Conservation (phyloP, 345 rosid genomes). For the Cochlearia excelsa region DNA sequence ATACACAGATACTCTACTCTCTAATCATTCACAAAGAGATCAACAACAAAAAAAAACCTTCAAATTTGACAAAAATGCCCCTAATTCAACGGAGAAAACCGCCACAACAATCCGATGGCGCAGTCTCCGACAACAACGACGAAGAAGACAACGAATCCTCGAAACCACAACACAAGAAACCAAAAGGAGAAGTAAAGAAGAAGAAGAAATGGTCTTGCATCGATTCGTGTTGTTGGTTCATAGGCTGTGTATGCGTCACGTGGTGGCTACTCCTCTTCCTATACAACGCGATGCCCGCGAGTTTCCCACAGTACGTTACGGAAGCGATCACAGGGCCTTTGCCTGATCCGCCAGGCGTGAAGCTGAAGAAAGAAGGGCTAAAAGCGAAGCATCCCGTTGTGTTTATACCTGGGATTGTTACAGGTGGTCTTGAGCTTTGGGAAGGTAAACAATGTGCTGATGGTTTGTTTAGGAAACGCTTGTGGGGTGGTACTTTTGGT, state of each 20-base stretch:
- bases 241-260: constrained; percentile 71
- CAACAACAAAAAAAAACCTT: too few relatives aligned
- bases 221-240: constrained; percentile 84
- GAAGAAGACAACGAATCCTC: constrained; percentile 9
- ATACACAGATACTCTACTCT: too few relatives aligned
- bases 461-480: constrained; percentile 81
- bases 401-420: constrained; percentile 91
- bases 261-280: constrained; percentile 90
- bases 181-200: constrained; percentile 12
- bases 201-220: constrained; percentile 67
- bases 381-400: constrained; percentile 83
- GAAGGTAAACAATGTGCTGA: constrained; percentile 90
- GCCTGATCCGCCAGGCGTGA: constrained; percentile 90
- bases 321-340: constrained; percentile 92
- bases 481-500: constrained; percentile 99
- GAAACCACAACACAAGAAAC: constrained; percentile 16
- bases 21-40: too few relatives aligned
- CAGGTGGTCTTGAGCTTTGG: constrained; percentile 95
- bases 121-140: constrained; percentile 9
- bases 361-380: constrained; percentile 78
- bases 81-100: constrained; percentile 34
- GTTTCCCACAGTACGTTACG: constrained; percentile 77
- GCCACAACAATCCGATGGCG: constrained; percentile 12
- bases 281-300: constrained; percentile 86
- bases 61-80: constrained; percentile 17